Evolutionary conservation across 176 grass and related monocot genomes (phyloP).

Genomic region (Microstegium vimineum): DNA sequence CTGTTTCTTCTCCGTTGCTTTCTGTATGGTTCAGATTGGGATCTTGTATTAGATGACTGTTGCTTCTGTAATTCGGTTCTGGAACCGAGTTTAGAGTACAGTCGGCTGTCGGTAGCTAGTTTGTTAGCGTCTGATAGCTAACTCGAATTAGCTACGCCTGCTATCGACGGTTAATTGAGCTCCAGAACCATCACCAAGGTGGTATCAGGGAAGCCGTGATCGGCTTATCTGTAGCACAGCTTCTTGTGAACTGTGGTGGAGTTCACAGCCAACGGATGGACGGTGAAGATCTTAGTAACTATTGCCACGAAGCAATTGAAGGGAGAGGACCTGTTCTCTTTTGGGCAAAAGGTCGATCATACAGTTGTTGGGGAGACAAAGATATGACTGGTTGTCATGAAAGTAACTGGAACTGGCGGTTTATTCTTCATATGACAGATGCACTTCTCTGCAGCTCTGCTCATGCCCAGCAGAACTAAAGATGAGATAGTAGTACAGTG

Average conservation of each 20-base stretch:
- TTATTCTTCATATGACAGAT: conserved; percentile 7
- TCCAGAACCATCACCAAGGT: background rate
- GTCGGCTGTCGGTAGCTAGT: background rate
- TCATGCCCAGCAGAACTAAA: background rate
- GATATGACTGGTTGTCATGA: background rate
- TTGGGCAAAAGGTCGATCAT: background rate
- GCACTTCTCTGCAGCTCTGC: background rate
- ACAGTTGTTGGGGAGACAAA: background rate
- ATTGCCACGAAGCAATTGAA: background rate
- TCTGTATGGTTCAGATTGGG: conserved; percentile 7
- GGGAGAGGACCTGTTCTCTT: background rate
- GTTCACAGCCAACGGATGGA: background rate
- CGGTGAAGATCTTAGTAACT: background rate
- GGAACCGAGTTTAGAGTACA: background rate
- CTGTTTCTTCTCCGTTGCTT: background rate
- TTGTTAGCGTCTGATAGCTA: background rate
- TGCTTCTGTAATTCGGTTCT: conserved; percentile 5
- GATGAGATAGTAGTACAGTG: background rate
- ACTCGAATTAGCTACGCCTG: background rate
- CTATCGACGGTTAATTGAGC: background rate
- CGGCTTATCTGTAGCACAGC: background rate
- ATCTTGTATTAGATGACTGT: background rate
- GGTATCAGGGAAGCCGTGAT: background rate
- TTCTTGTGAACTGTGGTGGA: background rate
- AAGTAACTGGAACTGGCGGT: background rate